phyloP scores from a whole-genome alignment of 352 stramenopile species.

The Saprolegnia diclina region DNA sequence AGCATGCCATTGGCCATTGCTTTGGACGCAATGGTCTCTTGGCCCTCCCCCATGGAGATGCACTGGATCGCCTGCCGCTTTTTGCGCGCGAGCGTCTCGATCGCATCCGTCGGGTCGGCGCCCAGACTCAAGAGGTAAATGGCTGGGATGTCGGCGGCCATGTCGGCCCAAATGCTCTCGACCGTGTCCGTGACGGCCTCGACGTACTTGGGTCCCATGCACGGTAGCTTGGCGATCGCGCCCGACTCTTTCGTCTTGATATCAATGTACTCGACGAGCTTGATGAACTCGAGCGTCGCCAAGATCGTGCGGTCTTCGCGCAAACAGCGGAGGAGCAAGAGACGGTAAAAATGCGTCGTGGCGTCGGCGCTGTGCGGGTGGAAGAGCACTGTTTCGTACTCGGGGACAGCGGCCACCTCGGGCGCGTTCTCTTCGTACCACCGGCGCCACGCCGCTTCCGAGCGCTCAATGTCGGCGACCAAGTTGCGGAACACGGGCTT shows the following conservation, averaged over 20 bases:
- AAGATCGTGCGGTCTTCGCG: constrained; percentile 71
- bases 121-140: constrained; percentile 67
- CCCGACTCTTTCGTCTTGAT: constrained; percentile 28
- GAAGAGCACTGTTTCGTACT: constrained; percentile 66
- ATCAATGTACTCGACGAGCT: constrained; percentile 56
- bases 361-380: constrained; percentile 53
- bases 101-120: constrained; percentile 63
- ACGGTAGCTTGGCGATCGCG: constrained; percentile 42
- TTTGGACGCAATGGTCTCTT: constrained; percentile 52
- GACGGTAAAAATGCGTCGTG: constrained; percentile 59
- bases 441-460: constrained; percentile 55
- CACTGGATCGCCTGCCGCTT: constrained; percentile 58
- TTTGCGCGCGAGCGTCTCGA: constrained; percentile 61
- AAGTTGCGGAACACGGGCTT: constrained; percentile 63
- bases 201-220: constrained; percentile 52
- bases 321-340: constrained; percentile 61
- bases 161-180: constrained; percentile 61
- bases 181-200: constrained; percentile 67
- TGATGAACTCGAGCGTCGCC: constrained; percentile 60
- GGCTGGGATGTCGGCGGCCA: constrained; percentile 55
- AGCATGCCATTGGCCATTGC: constrained; percentile 53
- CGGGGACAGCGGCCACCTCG: constrained; percentile 48
- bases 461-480: constrained; percentile 58
- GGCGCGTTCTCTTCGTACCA: constrained; percentile 82
- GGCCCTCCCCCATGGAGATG: constrained; percentile 77